A percentile compares a stretch with the other conserved stretches of the same genome.
Evolutionary conservation across 2,329 filamentous ascomycete genomes (phyloP).

Genomic region (Stenocarpella maydis): DNA sequence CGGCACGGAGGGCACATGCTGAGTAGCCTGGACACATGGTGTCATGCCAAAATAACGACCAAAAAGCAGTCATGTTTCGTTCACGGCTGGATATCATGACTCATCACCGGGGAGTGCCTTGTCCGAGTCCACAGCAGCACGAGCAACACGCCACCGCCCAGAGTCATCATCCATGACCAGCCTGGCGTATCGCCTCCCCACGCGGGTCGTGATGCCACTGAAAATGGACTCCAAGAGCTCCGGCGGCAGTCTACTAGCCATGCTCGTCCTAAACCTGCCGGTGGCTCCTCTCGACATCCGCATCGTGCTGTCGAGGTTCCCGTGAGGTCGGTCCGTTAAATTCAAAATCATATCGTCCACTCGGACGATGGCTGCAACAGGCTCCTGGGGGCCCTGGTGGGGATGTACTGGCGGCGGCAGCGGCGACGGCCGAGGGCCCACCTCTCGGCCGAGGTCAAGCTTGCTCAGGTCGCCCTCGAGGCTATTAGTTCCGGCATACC

Average conservation of each 20-base stretch:
- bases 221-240: slow-evolving; percentile 25
- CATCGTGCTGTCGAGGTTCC: not conserved
- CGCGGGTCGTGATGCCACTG: not conserved
- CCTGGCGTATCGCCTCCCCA: slow-evolving; percentile 8
- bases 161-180: slow-evolving; percentile 26
- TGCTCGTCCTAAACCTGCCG: not conserved
- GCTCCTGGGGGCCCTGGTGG: not conserved
- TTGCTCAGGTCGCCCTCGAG: slow-evolving; percentile 20
- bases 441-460: slow-evolving; percentile 24
- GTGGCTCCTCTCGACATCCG: not conserved
- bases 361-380: not conserved
- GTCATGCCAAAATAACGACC: not conserved
- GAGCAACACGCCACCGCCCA: slow-evolving; percentile 30
- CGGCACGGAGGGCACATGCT: not conserved
- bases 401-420: not conserved
- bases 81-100: not conserved
- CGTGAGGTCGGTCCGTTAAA: not conserved
- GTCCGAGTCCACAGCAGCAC: not conserved
- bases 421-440: not conserved
- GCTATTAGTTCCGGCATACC: not conserved
- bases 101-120: slow-evolving; percentile 5
- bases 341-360: not conserved
- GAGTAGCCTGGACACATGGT: not conserved
- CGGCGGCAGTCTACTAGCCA: not conserved
- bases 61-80: too few relatives aligned